phyloP scores from a whole-genome alignment of 1,284 basidiomycete genomes.

The Cystobasidium slooffiae region DNA sequence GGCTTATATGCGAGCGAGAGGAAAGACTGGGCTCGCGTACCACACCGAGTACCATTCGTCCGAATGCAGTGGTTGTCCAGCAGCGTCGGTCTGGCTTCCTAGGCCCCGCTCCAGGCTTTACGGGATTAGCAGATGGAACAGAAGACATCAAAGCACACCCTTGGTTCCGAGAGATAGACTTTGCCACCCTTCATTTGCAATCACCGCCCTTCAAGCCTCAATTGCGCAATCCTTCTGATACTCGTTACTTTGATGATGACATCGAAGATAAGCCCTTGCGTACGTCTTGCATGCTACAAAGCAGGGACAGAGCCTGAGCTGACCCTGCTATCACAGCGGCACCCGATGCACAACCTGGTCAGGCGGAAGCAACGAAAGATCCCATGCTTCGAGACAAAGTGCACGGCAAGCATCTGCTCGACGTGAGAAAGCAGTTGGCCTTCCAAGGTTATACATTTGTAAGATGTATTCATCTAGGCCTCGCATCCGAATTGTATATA shows the following conservation, averaged over 20 bases:
- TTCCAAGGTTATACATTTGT: constrained; percentile 51
- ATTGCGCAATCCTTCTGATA: constrained; percentile 62
- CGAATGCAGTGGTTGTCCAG: constrained; percentile 74
- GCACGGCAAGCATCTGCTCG: constrained; percentile 81
- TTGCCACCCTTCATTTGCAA: constrained; percentile 75
- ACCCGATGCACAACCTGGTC: constrained; percentile 66
- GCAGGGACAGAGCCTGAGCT: not conserved
- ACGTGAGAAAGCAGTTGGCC: constrained; percentile 71
- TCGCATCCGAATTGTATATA: not conserved
- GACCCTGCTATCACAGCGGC: constrained; percentile 76
- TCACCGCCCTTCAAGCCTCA: constrained; percentile 86
- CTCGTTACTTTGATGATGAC: constrained; percentile 65
- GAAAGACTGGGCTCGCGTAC: constrained; percentile 82
- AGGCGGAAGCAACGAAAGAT: constrained; percentile 80
- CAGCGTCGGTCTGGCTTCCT: constrained; percentile 75
- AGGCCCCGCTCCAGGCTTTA: constrained; percentile 55
- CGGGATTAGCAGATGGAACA: constrained; percentile 69
- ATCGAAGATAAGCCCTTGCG: constrained; percentile 73
- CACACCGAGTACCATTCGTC: constrained; percentile 69
- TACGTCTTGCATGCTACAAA: not conserved
- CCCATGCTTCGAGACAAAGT: constrained; percentile 80
- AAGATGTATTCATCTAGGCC: not conserved
- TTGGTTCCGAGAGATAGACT: constrained; percentile 86
- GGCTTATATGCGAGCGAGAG: constrained; percentile 89
- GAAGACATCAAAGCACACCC: constrained; percentile 79